Conservation (phyloP, 179 eudicot genomes). For the Vitellaria paradoxa region DNA sequence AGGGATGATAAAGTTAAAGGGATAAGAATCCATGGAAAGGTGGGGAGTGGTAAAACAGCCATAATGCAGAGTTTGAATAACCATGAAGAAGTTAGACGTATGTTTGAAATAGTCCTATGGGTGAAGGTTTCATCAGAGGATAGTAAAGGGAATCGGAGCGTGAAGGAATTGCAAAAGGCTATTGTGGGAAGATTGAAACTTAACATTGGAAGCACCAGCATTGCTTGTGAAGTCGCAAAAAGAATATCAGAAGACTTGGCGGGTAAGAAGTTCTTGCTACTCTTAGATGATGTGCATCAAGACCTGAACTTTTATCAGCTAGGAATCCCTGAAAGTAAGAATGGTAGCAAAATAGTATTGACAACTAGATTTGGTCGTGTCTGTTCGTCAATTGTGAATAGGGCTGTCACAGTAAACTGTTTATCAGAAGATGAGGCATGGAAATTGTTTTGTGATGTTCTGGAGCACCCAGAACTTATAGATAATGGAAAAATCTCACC, state of each 20-base stretch:
- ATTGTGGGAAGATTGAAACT: not conserved
- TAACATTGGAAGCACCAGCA: not conserved
- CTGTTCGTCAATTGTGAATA: not conserved
- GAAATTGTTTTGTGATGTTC: no score
- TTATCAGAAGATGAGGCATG: no score
- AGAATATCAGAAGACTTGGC: slow-evolving; percentile 10
- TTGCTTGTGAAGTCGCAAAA: not conserved
- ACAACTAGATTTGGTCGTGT: no score
- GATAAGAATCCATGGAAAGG: no score
- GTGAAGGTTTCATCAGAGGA: not conserved
- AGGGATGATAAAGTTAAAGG: no score
- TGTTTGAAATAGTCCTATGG: slow-evolving; percentile 7
- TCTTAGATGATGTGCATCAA: no score
- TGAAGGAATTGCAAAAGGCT: not conserved
- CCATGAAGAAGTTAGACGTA: not conserved
- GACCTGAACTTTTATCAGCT: slow-evolving; percentile 6
- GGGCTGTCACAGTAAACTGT: not conserved
- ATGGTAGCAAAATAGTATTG: slow-evolving; percentile 19
- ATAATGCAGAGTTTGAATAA: slow-evolving; percentile 5
- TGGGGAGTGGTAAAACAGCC: slow-evolving; percentile 12
- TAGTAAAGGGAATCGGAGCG: not conserved
- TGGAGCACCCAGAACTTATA: no score
- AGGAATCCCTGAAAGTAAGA: slow-evolving; percentile 8
- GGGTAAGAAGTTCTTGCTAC: slow-evolving; percentile 13
- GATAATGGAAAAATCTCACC: no score